Base-by-base conservation (phyloP, 345 rosid species). In the Populus simonii region DNA sequence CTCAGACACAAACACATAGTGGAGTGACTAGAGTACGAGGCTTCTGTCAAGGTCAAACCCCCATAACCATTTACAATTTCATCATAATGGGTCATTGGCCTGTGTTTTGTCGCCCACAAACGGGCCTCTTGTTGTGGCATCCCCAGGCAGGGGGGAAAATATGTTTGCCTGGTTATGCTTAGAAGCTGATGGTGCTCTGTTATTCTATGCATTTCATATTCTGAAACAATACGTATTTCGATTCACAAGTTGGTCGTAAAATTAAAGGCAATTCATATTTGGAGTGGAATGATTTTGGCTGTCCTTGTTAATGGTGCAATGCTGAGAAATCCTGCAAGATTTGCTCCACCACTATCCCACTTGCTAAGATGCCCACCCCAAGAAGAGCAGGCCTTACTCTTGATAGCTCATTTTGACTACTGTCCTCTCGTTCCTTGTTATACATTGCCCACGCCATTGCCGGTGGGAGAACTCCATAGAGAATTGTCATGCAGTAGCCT, bases 401-500 rank as follows among this genome's bases (percentile, higher is more conserved):
- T 29, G 86, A 75, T 29, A 85, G 27, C 63, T 49, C 71, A 15
- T 80, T 81, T 68, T 76, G 11, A 39, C 69, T 29, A 5, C 71
- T 57, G 33, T 67, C 81, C 29, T 43, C 76, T 12, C 22, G 62
- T 69, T 83, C 76, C 71, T 45, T 78, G 38, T 70, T 68, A 22
- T 76, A 72, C 87, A 83, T 76, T 9, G 89, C 87, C 92, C 88
- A 91, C 31, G 91, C 91, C 94, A 91, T 91, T 16, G 88, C 89
- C 8, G 92, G 90, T n/a, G 91, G 92, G 17, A 91, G 91, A 78
- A 91, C 82, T 74, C 91, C 94, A 75, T 87, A 88, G 63, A 89
- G 83, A 87, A 88, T 71, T 2, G 89, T 88, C 94, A 91, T 89
- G 47, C 94, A 86, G 76, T 91, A 89, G 20, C 94, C 92, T 31